Evolutionary conservation across 2,329 filamentous ascomycete species (phyloP).

Genomic region (Myotisia sp.): DNA sequence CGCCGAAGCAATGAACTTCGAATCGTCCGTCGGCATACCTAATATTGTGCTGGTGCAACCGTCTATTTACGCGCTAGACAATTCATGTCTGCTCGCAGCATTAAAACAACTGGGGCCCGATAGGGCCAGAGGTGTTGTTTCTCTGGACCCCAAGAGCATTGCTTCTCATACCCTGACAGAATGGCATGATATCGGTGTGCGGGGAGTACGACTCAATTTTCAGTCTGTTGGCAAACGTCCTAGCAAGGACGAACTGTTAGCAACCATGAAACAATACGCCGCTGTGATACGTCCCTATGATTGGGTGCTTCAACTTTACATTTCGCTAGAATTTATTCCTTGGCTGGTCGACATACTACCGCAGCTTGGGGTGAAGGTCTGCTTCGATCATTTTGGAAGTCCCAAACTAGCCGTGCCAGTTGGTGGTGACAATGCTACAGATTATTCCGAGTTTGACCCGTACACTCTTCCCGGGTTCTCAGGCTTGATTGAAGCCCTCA

Average conservation of each 20-base stretch:
- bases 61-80: conserved; percentile 48
- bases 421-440: conserved; percentile 9
- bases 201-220: conserved; percentile 47
- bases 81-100: conserved; percentile 44
- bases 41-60: conserved; percentile 49
- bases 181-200: conserved; percentile 45
- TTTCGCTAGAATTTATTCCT: conserved; percentile 38
- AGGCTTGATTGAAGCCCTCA: conserved; percentile 35
- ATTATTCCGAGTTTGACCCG: conserved; percentile 23
- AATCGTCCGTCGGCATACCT: conserved; percentile 33
- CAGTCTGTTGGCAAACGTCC: conserved; percentile 38
- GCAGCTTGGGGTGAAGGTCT: conserved; percentile 38
- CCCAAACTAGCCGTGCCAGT: conserved; percentile 25
- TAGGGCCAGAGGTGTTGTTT: conserved; percentile 42
- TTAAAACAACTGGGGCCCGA: conserved; percentile 36
- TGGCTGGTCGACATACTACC: conserved; percentile 38
- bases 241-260: conserved; percentile 27
- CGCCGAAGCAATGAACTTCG: conserved; percentile 38
- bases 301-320: conserved; percentile 47
- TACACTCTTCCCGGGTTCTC: conserved; percentile 38
- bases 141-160: conserved; percentile 37
- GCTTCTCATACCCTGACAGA: conserved; percentile 29
- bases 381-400: conserved; percentile 47
- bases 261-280: conserved; percentile 35
- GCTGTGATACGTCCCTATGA: conserved; percentile 35